These are phyloP conservation scores for Malus sieversii DNA, from an alignment of 306 rosid genomes.

Conservation along the genomic window DNA sequence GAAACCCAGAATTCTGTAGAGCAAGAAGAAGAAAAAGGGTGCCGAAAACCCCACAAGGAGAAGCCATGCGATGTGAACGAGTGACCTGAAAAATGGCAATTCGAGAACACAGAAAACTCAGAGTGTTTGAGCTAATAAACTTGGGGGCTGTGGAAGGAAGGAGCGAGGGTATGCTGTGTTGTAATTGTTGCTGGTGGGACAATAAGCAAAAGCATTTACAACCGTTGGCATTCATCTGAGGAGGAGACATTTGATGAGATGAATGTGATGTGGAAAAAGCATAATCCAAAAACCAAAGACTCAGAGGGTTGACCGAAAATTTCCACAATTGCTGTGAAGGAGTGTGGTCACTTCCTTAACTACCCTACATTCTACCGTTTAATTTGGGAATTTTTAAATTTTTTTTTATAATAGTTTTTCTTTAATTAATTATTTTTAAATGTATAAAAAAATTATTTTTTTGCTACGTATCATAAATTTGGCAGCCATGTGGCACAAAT, in stretches of 20 bases:
- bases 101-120: not conserved
- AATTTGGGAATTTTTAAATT: too few relatives aligned
- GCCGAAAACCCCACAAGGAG: conserved; percentile 13
- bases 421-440: too few relatives aligned
- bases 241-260: not conserved
- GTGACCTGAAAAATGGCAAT: not conserved
- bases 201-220: not conserved
- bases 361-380: not conserved
- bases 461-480: too few relatives aligned
- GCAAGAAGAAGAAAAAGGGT: conserved; percentile 20
- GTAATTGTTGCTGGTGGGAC: not conserved
- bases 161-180: too few relatives aligned
- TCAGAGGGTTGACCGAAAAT: not conserved
- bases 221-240: not conserved
- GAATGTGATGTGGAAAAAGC: not conserved
- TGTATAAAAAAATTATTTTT: too few relatives aligned
- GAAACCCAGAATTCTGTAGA: conserved; percentile 18
- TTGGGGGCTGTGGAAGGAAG: not conserved
- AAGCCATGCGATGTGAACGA: conserved; percentile 25
- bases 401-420: too few relatives aligned
- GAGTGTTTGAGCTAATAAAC: not conserved
- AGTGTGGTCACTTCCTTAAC: not conserved
- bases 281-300: not conserved
- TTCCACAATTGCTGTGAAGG: not conserved
- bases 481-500: too few relatives aligned